phyloP scores from a whole-genome alignment of 495 filamentous ascomycete genomes.

The Penicillium crystallinum region DNA sequence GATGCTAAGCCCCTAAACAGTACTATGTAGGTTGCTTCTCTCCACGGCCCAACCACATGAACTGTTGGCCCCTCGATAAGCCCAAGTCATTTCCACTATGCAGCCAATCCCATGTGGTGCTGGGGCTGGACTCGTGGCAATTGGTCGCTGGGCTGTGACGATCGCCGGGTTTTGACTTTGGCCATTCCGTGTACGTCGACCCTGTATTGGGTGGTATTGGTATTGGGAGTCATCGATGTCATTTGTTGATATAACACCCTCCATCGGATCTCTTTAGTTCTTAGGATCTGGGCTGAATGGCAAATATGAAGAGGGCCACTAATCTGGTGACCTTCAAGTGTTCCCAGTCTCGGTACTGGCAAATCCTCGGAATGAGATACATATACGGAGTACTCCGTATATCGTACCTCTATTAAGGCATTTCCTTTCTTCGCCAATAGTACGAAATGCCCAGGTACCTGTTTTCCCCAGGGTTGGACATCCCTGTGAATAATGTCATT shows the following conservation, averaged over 20 bases:
- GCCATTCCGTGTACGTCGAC: slow-evolving; percentile 9
- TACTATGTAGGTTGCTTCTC: slow-evolving; percentile 15
- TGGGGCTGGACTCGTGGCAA: slow-evolving; percentile 11
- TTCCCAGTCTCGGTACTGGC: no score
- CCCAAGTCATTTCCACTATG: slow-evolving; percentile 17
- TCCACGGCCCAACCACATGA: slow-evolving; percentile 29
- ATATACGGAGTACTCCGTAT: no score
- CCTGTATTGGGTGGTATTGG: no score
- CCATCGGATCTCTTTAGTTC: background rate
- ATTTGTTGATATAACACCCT: background rate
- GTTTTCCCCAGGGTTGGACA: no score
- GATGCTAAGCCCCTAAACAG: background rate
- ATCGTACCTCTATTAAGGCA: no score
- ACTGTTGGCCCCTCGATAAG: slow-evolving; percentile 21
- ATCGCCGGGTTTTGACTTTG: slow-evolving; percentile 26
- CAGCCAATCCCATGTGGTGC: slow-evolving; percentile 17
- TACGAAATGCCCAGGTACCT: no score
- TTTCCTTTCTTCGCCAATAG: no score
- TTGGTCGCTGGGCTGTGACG: slow-evolving; percentile 22
- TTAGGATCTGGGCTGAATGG: background rate
- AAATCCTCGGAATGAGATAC: no score
- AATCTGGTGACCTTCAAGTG: no score
- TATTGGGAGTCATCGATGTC: no score
- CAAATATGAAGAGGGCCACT: background rate
- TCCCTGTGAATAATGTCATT: background rate